Conservation (phyloP, 768 basidiomycete genomes). For the Asterophora parasitica region DNA sequence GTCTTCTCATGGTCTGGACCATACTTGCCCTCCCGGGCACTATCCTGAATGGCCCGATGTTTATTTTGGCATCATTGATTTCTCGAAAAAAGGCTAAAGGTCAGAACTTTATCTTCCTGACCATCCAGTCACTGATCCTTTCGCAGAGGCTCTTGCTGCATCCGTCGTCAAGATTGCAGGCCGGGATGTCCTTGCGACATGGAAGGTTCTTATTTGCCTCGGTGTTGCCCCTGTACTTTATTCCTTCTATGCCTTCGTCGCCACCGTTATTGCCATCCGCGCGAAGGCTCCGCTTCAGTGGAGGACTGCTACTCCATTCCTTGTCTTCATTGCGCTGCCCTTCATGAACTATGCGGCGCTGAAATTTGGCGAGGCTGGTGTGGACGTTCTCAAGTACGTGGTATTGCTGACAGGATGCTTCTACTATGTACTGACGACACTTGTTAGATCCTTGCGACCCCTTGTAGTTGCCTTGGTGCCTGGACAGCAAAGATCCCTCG, state of each 20-base stretch:
- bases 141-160: conserved; percentile 87
- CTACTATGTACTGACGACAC: conserved; percentile 4
- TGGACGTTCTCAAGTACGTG: conserved; percentile 92
- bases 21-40: conserved; percentile 85
- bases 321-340: conserved; percentile 71
- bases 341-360: conserved; percentile 90
- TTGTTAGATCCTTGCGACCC: conserved; percentile 77
- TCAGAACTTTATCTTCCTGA: conserved; percentile 20
- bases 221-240: conserved; percentile 89
- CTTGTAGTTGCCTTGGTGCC: conserved; percentile 84
- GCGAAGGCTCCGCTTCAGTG: conserved; percentile 59
- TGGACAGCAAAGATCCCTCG: conserved; percentile 78
- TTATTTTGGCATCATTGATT: conserved; percentile 83
- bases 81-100: conserved; percentile 89
- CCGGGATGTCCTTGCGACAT: conserved; percentile 95
- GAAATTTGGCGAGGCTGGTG: conserved; percentile 96
- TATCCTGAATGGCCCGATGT: conserved; percentile 89
- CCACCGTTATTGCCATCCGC: conserved; percentile 66
- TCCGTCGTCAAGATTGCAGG: conserved; percentile 94
- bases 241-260: conserved; percentile 74
- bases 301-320: conserved; percentile 71
- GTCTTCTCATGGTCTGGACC: conserved; percentile 76
- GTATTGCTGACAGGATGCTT: background rate
- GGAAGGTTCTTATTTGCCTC: conserved; percentile 94
- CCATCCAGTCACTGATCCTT: background rate